Evolutionary conservation across 2,329 filamentous ascomycete genomes (phyloP), one percentile per base, ranked within the genome.

Genomic region (Aquanectria penicillioides): DNA sequence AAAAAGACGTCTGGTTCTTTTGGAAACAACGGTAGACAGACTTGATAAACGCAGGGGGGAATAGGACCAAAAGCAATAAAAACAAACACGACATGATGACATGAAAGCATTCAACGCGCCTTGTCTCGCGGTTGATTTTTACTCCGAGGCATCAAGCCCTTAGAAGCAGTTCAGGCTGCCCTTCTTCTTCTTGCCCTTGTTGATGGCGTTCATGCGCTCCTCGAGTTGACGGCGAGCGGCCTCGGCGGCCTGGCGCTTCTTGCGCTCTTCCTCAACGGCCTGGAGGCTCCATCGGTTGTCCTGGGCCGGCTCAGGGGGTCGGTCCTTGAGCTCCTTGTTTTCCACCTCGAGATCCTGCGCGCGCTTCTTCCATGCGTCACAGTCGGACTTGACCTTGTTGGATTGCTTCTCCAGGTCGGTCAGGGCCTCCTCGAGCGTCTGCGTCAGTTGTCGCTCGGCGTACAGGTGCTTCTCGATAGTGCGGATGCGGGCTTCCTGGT

Each of bases 121-220:
- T 53, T 51, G 57, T 57, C 44, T 65, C 52, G 59, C 66, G 64
- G 63, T 62, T 63, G 18, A 23, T 46, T 11, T 31, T 36, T 13
- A 17, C 29, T 43, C 10, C 20, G 15, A 17, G 15, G 22, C 22
- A 25, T 18, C 69, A 62, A 69, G 52, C 61, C 78, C n/a, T n/a
- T 93, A 97, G 83, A 99, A 99, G 85, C 95, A 99, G 82, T 97
- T 98, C 77, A 99, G 85, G 67, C 91, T 94, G 71, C 90, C 88
- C 86, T 97, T 97, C 86, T 96, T 94, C 85, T 94, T 97, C 83
- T 96, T 95, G 81, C 91, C 90, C 73, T 85, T 87, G 78, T 89
- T 94, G 75, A 95, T 90, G 57, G 91, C 89, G 71, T 94, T 93
- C 89, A 99, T 99, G 55, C 94, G 87, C 80, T 97, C 93, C 79